A percentile compares a stretch with the other conserved stretches of the same genome.
Conservation (phyloP, 2,329 filamentous ascomycete genomes). For the Blastomyces parvus region DNA sequence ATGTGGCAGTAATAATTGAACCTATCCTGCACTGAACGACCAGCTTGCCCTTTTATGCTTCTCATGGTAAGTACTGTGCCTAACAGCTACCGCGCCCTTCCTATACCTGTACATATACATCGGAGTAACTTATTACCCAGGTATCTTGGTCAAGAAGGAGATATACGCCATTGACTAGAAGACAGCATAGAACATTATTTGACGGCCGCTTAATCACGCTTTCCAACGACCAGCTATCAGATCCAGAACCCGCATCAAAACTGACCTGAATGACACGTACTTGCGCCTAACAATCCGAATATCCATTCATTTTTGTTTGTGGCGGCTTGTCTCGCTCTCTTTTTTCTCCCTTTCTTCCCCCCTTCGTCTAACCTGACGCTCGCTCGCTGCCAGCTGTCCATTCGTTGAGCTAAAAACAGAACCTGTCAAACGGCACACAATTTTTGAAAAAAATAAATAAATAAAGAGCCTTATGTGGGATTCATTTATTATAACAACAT, state of each 20-base stretch:
- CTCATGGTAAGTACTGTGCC: background rate
- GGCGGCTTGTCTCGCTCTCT: background rate
- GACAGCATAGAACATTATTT: background rate
- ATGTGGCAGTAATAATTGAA: background rate
- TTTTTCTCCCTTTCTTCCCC: background rate
- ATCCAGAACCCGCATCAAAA: background rate
- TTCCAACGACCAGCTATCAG: background rate
- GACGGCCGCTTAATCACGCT: slow-evolving; percentile 2
- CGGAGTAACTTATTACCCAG: background rate
- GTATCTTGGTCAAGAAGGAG: background rate
- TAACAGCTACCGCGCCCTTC: background rate
- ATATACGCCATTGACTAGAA: background rate
- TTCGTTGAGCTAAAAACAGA: background rate
- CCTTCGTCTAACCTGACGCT: background rate
- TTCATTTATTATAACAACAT: background rate
- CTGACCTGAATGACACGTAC: slow-evolving; percentile 1
- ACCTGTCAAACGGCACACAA: background rate
- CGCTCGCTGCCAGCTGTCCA: background rate
- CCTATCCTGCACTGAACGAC: background rate
- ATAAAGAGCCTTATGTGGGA: background rate
- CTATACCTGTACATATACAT: background rate
- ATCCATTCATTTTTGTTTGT: background rate
- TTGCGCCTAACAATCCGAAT: background rate
- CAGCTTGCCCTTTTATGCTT: background rate
- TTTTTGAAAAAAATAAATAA: background rate